phyloP scores from a whole-genome alignment of 2,329 filamentous ascomycete species.

The Cladorrhinum sp. region DNA sequence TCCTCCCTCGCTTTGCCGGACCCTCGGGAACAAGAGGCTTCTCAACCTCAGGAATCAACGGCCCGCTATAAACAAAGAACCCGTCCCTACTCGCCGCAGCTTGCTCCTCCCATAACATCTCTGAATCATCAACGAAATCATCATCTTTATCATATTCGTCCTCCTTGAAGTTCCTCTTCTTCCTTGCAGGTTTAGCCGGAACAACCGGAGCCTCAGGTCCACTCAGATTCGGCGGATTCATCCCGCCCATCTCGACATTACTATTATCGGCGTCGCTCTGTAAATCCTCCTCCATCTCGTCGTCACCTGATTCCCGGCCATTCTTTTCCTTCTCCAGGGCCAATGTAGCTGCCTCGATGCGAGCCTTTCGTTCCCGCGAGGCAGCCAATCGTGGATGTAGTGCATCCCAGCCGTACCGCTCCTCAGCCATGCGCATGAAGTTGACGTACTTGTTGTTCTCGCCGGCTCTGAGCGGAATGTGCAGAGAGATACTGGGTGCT shows the following conservation, averaged over 20 bases:
- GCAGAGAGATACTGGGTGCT: slow-evolving; percentile 77
- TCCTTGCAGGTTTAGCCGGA: slow-evolving; percentile 63
- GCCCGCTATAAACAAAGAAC: slow-evolving; percentile 97
- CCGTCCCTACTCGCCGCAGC: slow-evolving; percentile 92
- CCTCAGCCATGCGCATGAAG: slow-evolving; percentile 89
- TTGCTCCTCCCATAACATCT: slow-evolving; percentile 92
- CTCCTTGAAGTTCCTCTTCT: slow-evolving; percentile 76
- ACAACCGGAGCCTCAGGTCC: slow-evolving; percentile 53
- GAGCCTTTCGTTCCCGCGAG: slow-evolving; percentile 79
- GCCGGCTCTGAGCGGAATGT: slow-evolving; percentile 70
- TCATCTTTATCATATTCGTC: slow-evolving; percentile 83
- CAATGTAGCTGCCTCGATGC: slow-evolving; percentile 84
- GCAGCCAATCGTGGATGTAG: slow-evolving; percentile 88
- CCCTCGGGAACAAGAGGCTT: slow-evolving; percentile 65
- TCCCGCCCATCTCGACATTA: slow-evolving; percentile 83
- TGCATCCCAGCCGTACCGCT: slow-evolving; percentile 91
- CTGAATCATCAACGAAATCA: slow-evolving; percentile 88
- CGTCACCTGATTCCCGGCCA: slow-evolving; percentile 70
- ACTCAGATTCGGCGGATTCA: slow-evolving; percentile 52
- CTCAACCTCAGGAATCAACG: slow-evolving; percentile 81
- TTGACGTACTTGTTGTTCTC: slow-evolving; percentile 90
- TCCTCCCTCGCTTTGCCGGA: slow-evolving; percentile 65
- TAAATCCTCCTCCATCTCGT: slow-evolving; percentile 80
- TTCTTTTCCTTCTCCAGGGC: slow-evolving; percentile 81
- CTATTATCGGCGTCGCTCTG: slow-evolving; percentile 71